Base-by-base conservation (phyloP, 352 stramenopile species). In the Phytophthora tubulina region DNA sequence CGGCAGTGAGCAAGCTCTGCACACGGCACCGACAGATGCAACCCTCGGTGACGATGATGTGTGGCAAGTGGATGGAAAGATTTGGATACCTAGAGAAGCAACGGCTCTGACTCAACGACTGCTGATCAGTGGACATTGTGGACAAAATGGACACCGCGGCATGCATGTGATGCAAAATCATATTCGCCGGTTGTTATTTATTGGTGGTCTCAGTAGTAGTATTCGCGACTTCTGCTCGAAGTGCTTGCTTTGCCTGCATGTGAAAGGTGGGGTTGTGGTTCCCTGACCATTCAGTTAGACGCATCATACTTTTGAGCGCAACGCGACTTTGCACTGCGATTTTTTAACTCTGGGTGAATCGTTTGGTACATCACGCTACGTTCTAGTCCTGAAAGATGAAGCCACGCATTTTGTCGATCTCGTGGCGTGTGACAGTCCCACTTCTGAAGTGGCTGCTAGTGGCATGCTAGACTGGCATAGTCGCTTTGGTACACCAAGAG, bases 371-470 rank as follows among this genome's bases (percentile, higher is more conserved):
- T 63, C 53, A 10, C 52, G 53, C 21, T 64, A 70, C 27, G 45
- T 31, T 2, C 2, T 70, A 2, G 53, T 63, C 6, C 35, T 70
- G 27, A 63, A 70, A 14, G 63, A 70, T 13, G 63, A 59, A 39
- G 63, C 52, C 0, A 64, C 45, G 5, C 53, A 64, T 35, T 63
- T 58, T 50, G 61, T 56, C 0, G 61, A 69, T 3, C n/a, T 68
- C 3, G 61, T 68, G 13, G 50, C 50, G 7, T 63, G 62, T 63
- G 62, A 63, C 8, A n/a, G 33, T n/a, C 61, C 71, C 6, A 72
- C 52, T 3, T 68, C 49, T n/a, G 41, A 53, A 7, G 61, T 68
- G 33, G 50, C 61, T n/a, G 61, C 61, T 30, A 31, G 32, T 31
- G 6, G 27, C n/a, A 51, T 63, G 2, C 27, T 63, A 31, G 55